Evolutionary conservation across 2,329 filamentous ascomycete genomes (phyloP).

Genomic region (Periconia sp.): DNA sequence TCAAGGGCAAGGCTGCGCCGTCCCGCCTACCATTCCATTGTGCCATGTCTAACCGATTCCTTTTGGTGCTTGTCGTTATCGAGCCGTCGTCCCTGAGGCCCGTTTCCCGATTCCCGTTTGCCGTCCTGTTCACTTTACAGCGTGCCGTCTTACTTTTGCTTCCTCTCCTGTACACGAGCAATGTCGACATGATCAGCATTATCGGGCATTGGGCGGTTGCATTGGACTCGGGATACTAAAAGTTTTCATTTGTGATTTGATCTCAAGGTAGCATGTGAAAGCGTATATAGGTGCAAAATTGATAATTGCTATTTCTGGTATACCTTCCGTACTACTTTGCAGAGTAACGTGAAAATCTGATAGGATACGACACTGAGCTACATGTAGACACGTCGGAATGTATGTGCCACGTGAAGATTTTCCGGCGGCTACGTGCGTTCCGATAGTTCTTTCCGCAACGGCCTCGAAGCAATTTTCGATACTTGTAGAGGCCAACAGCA

Average conservation of each 20-base stretch:
- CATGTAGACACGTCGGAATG: too few relatives aligned
- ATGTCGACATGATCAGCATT: conserved; percentile 5
- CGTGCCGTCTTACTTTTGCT: not conserved
- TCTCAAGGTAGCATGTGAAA: not conserved
- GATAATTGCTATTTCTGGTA: not conserved
- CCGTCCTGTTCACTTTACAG: not conserved
- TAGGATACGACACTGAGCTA: too few relatives aligned
- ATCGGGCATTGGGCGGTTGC: conserved; percentile 4
- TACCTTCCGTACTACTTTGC: too few relatives aligned
- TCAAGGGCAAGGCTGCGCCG: not conserved
- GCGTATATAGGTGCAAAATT: not conserved
- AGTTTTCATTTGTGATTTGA: conserved; percentile 1
- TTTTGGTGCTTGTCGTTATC: not conserved
- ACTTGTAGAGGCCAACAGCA: too few relatives aligned
- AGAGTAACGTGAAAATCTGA: too few relatives aligned
- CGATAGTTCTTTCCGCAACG: too few relatives aligned
- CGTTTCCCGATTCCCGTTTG: not conserved
- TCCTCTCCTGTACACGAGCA: not conserved
- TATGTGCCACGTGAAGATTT: too few relatives aligned
- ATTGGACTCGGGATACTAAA: conserved; percentile 2
- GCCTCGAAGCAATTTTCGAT: too few relatives aligned
- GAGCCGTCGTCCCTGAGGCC: too few relatives aligned
- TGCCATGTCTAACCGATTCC: not conserved
- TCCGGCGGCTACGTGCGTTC: too few relatives aligned
- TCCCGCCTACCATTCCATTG: not conserved